Base-by-base conservation (phyloP, 2,329 filamentous ascomycete species). In the Epichloe sibirici region DNA sequence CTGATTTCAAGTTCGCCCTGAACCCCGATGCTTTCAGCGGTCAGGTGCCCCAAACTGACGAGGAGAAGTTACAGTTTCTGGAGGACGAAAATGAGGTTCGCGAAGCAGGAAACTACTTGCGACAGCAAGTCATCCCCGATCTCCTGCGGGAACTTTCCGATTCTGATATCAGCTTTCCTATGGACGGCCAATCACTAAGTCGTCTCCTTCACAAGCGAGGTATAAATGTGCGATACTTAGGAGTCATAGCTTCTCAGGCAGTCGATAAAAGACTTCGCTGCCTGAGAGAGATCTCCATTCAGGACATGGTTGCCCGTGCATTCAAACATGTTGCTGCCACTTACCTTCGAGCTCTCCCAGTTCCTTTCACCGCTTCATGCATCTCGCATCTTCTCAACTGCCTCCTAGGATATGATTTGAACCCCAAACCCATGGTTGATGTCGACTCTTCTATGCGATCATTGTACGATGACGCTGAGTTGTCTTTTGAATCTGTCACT, bases 1-100 rank as follows among this genome's bases (percentile, higher is more conserved):
- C 88, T 44, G 82, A 85, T 61, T 98, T 97, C 75, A 77, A 82
- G 46, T 90, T 96, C 62, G 76, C 88, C 6, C 79, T 98, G 50
- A 98, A 98, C 72, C 90, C 93, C 5, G 93, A 98, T 68, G 89
- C 89, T 35, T 97, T 91, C 76, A 95, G 89, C 63, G 91, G 90
- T 50, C 93, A 97, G 69, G 75, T 82, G 51, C 90, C 93, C 39
- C 88, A 95, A 69, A 93, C 88, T 0, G 85, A 93, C 5, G 88
- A 87, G 58, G 93, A 98, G 67, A 95, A 93, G 75, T 79, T 80
- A 52, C 81, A 93, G 65, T 82, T 88, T 75, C 80, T 79, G 46
- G 79, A 84, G 55, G 93, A 98, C 62, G 93, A 98, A 73, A 78
- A 85, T 60, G 88, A 94, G 53, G 91, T 98, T 48, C 85, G 88